These are phyloP conservation scores for Penicillium alfredii DNA, from an alignment of 495 filamentous ascomycete genomes.

Conservation along the genomic window DNA sequence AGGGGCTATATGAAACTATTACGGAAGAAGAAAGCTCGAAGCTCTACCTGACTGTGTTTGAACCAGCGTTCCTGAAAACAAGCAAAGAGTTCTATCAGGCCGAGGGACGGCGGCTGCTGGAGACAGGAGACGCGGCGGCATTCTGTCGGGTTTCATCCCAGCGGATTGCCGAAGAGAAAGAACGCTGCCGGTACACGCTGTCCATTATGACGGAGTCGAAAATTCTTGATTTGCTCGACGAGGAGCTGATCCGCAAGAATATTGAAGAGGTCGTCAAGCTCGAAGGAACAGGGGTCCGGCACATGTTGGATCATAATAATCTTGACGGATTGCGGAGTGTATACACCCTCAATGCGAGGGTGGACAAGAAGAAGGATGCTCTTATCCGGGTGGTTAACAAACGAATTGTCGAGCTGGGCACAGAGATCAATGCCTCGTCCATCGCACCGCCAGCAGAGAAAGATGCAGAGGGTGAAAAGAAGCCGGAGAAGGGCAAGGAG, in stretches of 20 bases:
- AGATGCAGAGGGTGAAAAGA: slow-evolving; percentile 30
- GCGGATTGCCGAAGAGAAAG: slow-evolving; percentile 72
- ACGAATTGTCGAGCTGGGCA: slow-evolving; percentile 73
- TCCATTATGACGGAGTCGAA: slow-evolving; percentile 63
- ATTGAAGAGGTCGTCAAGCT: slow-evolving; percentile 77
- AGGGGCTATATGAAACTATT: slow-evolving; percentile 77
- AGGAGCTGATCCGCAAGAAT: slow-evolving; percentile 68
- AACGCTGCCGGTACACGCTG: slow-evolving; percentile 73
- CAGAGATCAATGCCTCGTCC: slow-evolving; percentile 70
- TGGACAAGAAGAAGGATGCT: slow-evolving; percentile 68
- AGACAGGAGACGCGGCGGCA: slow-evolving; percentile 69
- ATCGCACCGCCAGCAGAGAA: slow-evolving; percentile 25
- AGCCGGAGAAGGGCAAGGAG: slow-evolving; percentile 39
- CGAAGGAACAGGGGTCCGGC: slow-evolving; percentile 73
- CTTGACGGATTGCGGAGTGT: slow-evolving; percentile 68
- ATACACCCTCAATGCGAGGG: slow-evolving; percentile 68
- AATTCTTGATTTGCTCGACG: slow-evolving; percentile 71
- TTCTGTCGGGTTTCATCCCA: slow-evolving; percentile 75
- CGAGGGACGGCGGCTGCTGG: slow-evolving; percentile 68
- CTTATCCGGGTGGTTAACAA: slow-evolving; percentile 64
- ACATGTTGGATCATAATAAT: slow-evolving; percentile 89
- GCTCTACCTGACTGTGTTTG: slow-evolving; percentile 80
- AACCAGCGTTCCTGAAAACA: slow-evolving; percentile 64
- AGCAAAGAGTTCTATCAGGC: slow-evolving; percentile 68
- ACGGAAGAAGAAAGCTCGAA: slow-evolving; percentile 63